Conservation (phyloP, 2,329 filamentous ascomycete genomes). For the Cladophialophora bantiana region DNA sequence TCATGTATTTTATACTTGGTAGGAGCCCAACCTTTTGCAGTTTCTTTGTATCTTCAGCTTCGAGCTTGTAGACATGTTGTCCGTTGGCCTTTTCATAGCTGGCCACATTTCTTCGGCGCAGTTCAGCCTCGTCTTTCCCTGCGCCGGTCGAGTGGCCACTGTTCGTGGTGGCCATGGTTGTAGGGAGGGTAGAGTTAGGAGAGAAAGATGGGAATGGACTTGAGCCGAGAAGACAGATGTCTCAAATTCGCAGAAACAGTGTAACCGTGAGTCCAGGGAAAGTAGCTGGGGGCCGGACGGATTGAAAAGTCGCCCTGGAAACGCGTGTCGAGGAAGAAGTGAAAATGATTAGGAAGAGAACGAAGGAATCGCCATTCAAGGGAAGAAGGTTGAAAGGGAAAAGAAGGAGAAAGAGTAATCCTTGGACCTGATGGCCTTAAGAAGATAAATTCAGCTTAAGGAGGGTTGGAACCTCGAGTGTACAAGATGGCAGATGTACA, state of each 20-base stretch:
- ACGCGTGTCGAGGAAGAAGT: slow-evolving; percentile 9
- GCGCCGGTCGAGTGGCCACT: slow-evolving; percentile 35
- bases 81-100: slow-evolving; percentile 44
- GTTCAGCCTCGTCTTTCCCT: slow-evolving; percentile 47
- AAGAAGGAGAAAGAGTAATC: slow-evolving; percentile 22
- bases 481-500: slow-evolving; percentile 18
- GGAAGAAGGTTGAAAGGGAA: slow-evolving; percentile 20
- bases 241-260: slow-evolving; percentile 17
- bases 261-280: slow-evolving; percentile 21
- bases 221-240: slow-evolving; percentile 11
- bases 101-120: slow-evolving; percentile 53
- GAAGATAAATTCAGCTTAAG: slow-evolving; percentile 19
- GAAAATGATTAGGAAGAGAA: slow-evolving; percentile 15
- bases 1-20: neutral
- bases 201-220: slow-evolving; percentile 1
- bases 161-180: slow-evolving; percentile 30
- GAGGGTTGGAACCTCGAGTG: slow-evolving; percentile 17
- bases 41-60: slow-evolving; percentile 47
- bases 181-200: slow-evolving; percentile 4
- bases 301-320: slow-evolving; percentile 6
- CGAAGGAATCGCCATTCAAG: slow-evolving; percentile 6
- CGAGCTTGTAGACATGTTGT: slow-evolving; percentile 36
- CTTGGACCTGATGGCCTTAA: slow-evolving; percentile 25
- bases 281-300: slow-evolving; percentile 12
- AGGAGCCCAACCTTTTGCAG: slow-evolving; percentile 46